Base-by-base conservation (phyloP, 371 early-diverging fungal genomes). In the Circinella minor region DNA sequence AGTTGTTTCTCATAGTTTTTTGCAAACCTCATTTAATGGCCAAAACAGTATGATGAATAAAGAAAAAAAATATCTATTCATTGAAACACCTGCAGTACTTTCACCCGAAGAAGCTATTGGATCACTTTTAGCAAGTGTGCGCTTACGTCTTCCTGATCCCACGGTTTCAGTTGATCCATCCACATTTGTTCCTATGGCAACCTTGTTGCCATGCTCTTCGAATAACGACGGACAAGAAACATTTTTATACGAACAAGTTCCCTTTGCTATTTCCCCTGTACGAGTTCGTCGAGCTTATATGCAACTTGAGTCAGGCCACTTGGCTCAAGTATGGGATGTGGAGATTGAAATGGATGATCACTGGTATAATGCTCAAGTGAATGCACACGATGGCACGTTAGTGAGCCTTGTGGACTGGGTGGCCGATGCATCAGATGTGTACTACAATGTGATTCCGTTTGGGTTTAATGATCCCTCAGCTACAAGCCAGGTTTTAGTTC, bases 371-470 rank as follows among this genome's bases (percentile, higher is more conserved):
- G 93, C 90, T 14, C 94, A 94, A 62, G 87, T 98, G 49, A 86
- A 92, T 70, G 91, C 96, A 14, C 81, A 83, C 68, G 86, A 84
- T 65, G 92, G 93, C 49, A 79, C 90, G 67, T 83, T 96, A 13
- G 67, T 92, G 49, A 79, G 88, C 48, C 81, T 98, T 34, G 79
- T 95, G 15, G 96, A 97, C 81, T 98, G 97, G 97, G 94, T 94
- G 10, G 74, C 89, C 17, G 90, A 94, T 75, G 73, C 65, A 57
- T 37, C 67, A 17, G 65, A 73, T n/a, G 80, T 89, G 61, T 83
- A 82, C 59, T 95, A 92, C 82, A 90, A 89, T 65, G 94, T 97
- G 67, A 96, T 85, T 72, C 97, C 97, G 3, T 79, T 95, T 72
- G 95, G 95, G n/a, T 81, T 81, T 62, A 93, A 94, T 71, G 96